A percentile compares a stretch with the other conserved stretches of the same genome.
Evolutionary conservation across 768 basidiomycete species (phyloP).

Genomic region (Lyophyllum shimeji): DNA sequence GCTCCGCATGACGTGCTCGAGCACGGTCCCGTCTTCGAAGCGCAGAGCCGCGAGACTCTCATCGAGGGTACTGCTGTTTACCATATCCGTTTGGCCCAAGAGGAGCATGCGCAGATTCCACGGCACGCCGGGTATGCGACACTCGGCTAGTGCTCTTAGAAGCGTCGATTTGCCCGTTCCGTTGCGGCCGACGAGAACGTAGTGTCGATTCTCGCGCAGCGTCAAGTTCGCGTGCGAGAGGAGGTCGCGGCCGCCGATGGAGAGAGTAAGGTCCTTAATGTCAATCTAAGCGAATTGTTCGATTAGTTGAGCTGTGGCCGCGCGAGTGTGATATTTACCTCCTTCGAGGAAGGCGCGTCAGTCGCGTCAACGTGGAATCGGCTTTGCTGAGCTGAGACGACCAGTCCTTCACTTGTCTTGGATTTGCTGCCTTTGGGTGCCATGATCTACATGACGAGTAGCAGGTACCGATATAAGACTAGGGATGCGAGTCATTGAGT

Average conservation of each 20-base stretch:
- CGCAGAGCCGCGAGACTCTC: conserved; percentile 15
- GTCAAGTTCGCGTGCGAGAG: conserved; percentile 51
- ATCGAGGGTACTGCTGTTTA: conserved; percentile 19
- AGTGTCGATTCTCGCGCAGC: conserved; percentile 48
- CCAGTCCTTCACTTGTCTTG: conserved; percentile 20
- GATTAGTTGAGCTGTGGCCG: neutral
- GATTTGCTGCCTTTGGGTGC: conserved; percentile 14
- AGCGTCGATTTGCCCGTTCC: conserved; percentile 54
- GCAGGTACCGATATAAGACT: neutral
- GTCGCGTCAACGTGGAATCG: conserved; percentile 50
- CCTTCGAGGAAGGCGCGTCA: conserved; percentile 28
- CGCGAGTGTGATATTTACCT: conserved; percentile 8
- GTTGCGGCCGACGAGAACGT: conserved; percentile 57
- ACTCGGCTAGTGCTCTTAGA: conserved; percentile 39
- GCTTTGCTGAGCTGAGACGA: conserved; percentile 45
- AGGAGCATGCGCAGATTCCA: conserved; percentile 42
- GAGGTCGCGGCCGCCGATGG: conserved; percentile 51
- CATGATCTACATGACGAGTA: conserved; percentile 1
- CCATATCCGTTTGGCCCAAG: conserved; percentile 38
- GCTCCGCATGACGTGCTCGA: conserved; percentile 44
- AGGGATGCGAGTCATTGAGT: neutral
- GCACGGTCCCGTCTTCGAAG: conserved; percentile 20
- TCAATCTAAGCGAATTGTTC: conserved; percentile 41
- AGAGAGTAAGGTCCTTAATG: conserved; percentile 50
- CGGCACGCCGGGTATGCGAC: conserved; percentile 48